phyloP scores from a whole-genome alignment of 768 basidiomycete species.

The Lyophyllum semitale region DNA sequence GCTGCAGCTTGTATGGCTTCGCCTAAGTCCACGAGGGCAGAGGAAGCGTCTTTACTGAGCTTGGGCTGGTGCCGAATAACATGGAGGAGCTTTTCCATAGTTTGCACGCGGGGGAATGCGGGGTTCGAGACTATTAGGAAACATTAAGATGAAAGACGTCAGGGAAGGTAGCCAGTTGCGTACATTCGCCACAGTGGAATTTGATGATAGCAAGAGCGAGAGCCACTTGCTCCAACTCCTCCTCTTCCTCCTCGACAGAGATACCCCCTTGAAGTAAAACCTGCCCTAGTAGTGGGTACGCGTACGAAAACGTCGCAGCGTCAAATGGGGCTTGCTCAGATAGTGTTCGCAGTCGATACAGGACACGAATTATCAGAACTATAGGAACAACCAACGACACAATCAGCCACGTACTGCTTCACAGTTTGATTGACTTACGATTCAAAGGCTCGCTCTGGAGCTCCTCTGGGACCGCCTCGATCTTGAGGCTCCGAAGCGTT shows the following conservation, averaged over 20 bases:
- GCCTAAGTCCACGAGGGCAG: conserved; percentile 77
- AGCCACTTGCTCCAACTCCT: conserved; percentile 75
- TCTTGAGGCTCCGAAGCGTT: conserved; percentile 71
- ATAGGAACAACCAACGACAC: neutral
- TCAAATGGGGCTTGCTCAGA: conserved; percentile 85
- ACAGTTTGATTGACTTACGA: conserved; percentile 37
- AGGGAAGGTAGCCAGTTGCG: conserved; percentile 24
- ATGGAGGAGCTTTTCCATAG: conserved; percentile 69
- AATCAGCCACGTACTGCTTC: neutral
- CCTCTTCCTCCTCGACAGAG: conserved; percentile 64
- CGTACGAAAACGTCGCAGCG: conserved; percentile 81
- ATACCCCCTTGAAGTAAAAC: conserved; percentile 75
- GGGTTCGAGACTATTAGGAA: conserved; percentile 57
- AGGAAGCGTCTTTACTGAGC: conserved; percentile 81
- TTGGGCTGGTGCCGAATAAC: conserved; percentile 78
- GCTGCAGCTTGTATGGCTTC: conserved; percentile 74
- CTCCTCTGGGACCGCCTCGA: conserved; percentile 70
- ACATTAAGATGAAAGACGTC: neutral
- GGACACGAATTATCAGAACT: conserved; percentile 82
- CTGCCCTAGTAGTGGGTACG: conserved; percentile 71
- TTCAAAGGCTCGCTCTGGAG: conserved; percentile 71
- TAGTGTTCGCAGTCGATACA: conserved; percentile 80
- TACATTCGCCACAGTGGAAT: conserved; percentile 76
- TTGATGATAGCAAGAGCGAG: conserved; percentile 71
- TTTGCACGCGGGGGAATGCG: conserved; percentile 72